Conservation (phyloP, 371 early-diverging fungal genomes). For the Gilbertella persicaria region DNA sequence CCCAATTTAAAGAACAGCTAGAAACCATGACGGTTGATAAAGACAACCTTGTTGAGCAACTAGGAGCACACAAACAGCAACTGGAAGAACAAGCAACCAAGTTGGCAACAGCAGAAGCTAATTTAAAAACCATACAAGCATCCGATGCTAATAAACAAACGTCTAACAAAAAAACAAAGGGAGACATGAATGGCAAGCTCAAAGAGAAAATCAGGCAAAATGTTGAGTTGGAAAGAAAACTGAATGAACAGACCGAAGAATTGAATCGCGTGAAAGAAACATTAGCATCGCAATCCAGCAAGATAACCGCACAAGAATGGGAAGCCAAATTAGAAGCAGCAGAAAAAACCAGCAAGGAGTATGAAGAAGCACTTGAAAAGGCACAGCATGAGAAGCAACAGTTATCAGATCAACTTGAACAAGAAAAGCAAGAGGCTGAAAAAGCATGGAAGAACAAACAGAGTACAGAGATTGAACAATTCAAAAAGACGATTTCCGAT, state of each 20-base stretch:
- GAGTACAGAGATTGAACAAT: background rate
- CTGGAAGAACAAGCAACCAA: slow-evolving; percentile 8
- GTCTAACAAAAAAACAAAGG: slow-evolving; percentile 45
- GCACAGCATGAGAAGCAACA: background rate
- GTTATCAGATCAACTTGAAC: background rate
- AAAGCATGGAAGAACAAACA: background rate
- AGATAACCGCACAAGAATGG: too few relatives aligned
- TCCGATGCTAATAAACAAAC: too few relatives aligned
- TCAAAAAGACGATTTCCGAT: background rate
- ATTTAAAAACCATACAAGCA: too few relatives aligned
- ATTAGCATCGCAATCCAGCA: background rate
- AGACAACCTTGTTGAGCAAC: slow-evolving; percentile 18
- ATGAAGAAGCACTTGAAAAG: background rate
- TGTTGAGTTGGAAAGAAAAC: slow-evolving; percentile 13
- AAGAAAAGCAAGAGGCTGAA: background rate
- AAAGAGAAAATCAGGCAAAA: slow-evolving; percentile 15
- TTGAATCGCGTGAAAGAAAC: background rate
- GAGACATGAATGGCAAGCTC: slow-evolving; percentile 15
- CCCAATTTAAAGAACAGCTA: background rate
- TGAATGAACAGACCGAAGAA: slow-evolving; percentile 3
- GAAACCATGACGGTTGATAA: too few relatives aligned
- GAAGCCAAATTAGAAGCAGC: too few relatives aligned
- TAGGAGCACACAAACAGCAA: background rate
- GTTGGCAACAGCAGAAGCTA: slow-evolving; percentile 6
- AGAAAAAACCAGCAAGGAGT: background rate